Evolutionary conservation across 2,329 filamentous ascomycete genomes (phyloP).

Genomic region (Aspergillus sp.): DNA sequence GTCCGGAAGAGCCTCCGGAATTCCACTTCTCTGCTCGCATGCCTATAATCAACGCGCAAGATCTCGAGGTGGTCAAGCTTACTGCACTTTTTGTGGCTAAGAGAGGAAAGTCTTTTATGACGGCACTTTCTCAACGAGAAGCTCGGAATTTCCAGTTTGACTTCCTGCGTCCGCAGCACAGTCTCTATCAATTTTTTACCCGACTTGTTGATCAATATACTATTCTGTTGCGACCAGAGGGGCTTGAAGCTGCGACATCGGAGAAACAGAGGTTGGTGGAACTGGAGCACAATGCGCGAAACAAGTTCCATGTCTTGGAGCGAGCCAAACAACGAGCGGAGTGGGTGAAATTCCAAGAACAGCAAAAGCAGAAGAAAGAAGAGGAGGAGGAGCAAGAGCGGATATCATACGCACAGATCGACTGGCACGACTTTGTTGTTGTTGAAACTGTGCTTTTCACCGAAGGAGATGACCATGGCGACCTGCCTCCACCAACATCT

Average conservation of each 20-base stretch:
- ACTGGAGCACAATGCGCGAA: conserved; percentile 67
- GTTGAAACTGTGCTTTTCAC: conserved; percentile 93
- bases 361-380: conserved; percentile 83
- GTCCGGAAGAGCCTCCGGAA: conserved; percentile 77
- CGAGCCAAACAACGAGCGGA: conserved; percentile 82
- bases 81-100: conserved; percentile 91
- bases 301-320: conserved; percentile 75
- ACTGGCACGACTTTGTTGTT: conserved; percentile 97
- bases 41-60: conserved; percentile 94
- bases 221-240: conserved; percentile 65
- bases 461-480: conserved; percentile 77
- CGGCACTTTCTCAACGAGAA: conserved; percentile 80
- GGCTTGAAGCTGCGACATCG: conserved; percentile 64
- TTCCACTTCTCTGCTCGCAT: conserved; percentile 94
- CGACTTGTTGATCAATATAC: conserved; percentile 90
- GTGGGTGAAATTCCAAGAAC: conserved; percentile 77
- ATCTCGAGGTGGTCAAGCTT: conserved; percentile 67
- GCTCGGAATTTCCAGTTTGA: conserved; percentile 91
- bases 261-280: conserved; percentile 69
- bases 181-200: conserved; percentile 92
- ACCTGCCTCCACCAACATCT: conserved; percentile 83
- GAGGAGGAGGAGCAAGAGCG: conserved; percentile 81
- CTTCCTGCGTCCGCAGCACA: conserved; percentile 92
- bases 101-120: conserved; percentile 89
- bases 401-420: conserved; percentile 74